These are phyloP conservation scores for Termitomyces sp. DNA, from an alignment of 768 basidiomycete species.

Conservation along the genomic window DNA sequence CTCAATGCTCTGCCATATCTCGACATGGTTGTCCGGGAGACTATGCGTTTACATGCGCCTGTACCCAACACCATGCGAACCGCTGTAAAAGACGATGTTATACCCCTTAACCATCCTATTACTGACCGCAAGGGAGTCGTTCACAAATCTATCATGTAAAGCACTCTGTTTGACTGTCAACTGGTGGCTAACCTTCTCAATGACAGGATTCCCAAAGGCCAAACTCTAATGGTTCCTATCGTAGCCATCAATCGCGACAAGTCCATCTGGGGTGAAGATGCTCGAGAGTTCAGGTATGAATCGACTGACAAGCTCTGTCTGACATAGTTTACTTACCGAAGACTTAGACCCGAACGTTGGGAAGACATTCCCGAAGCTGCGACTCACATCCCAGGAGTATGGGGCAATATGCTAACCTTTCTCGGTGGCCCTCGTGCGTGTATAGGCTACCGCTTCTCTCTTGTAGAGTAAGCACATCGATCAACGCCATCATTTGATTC, in stretches of 20 bases:
- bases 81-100: conserved; percentile 48
- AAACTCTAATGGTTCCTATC: conserved; percentile 47
- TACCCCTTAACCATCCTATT: conserved; percentile 47
- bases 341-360: conserved; percentile 64
- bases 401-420: conserved; percentile 59
- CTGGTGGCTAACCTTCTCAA: neutral
- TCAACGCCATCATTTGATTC: neutral
- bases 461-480: conserved; percentile 42
- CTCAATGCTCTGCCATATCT: conserved; percentile 65
- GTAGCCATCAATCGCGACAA: conserved; percentile 47
- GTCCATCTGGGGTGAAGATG: conserved; percentile 62
- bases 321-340: conserved; percentile 18
- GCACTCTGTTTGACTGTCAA: neutral
- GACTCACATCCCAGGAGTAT: conserved; percentile 51
- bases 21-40: conserved; percentile 63
- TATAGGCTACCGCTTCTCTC: no score
- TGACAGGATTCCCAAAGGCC: conserved; percentile 38
- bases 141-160: conserved; percentile 36
- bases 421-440: conserved; percentile 58
- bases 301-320: neutral
- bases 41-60: conserved; percentile 50
- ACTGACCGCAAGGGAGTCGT: conserved; percentile 40
- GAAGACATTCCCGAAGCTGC: conserved; percentile 39
- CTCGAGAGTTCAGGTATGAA: conserved; percentile 54
- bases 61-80: conserved; percentile 39